Percentiles rank a stretch among this genome's conserved stretches.
Conservation (phyloP, 1,284 basidiomycete species). For the Sporisorium sorghi region DNA sequence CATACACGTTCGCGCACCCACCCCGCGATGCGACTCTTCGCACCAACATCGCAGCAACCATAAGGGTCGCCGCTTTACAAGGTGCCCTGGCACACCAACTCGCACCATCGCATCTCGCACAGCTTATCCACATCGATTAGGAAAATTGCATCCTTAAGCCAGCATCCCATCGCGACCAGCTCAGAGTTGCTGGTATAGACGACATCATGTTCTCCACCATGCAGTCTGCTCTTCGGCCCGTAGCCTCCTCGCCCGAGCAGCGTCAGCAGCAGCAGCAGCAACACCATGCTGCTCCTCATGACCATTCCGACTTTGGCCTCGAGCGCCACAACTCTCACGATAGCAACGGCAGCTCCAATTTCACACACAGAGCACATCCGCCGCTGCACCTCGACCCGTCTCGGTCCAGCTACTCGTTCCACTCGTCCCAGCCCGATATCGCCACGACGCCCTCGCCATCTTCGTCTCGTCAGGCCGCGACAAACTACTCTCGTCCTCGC, state of each 20-base stretch:
- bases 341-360: constrained; percentile 43
- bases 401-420: constrained; percentile 24
- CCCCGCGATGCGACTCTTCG: constrained; percentile 10
- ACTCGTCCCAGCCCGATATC: constrained; percentile 35
- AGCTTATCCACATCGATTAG: background rate
- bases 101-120: background rate
- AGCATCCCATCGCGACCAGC: background rate
- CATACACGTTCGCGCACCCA: background rate
- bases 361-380: constrained; percentile 28
- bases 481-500: constrained; percentile 30
- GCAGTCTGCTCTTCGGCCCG: constrained; percentile 21
- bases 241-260: constrained; percentile 25
- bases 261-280: constrained; percentile 20
- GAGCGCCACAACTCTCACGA: constrained; percentile 43
- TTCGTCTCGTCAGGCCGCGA: constrained; percentile 14
- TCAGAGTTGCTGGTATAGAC: background rate
- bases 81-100: constrained; percentile 12
- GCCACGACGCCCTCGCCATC: constrained; percentile 22
- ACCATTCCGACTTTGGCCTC: constrained; percentile 16
- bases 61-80: constrained; percentile 11
- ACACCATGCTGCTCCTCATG: background rate
- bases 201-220: constrained; percentile 17
- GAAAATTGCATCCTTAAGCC: no score
- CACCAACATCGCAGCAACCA: constrained; percentile 7
- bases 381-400: constrained; percentile 7